Percentiles rank a stretch among this genome's conserved stretches.
Evolutionary conservation across 2,329 filamentous ascomycete genomes (phyloP).

Genomic region (Teratosphaeria zuluensis): DNA sequence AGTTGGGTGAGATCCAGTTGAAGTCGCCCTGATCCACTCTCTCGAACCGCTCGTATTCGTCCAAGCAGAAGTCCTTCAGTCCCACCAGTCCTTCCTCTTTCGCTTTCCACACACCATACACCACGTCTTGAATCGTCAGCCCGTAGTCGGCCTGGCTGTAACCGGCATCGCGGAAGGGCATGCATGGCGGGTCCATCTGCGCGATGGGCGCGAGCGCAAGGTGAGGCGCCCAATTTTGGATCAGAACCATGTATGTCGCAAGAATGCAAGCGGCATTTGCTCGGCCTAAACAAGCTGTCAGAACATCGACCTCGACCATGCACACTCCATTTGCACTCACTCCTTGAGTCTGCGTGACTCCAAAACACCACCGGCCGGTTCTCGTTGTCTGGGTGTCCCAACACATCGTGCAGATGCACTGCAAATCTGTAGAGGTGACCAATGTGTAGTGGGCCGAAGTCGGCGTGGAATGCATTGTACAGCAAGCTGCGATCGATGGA

Average conservation of each 20-base stretch:
- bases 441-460: conserved; percentile 95
- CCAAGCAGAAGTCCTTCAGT: conserved; percentile 86
- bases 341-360: conserved; percentile 84
- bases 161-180: conserved; percentile 96
- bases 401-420: conserved; percentile 87
- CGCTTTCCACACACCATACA: conserved; percentile 97
- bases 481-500: conserved; percentile 74
- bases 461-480: conserved; percentile 97
- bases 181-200: conserved; percentile 91
- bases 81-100: conserved; percentile 92
- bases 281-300: conserved; percentile 49
- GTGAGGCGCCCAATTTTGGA: conserved; percentile 96
- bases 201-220: conserved; percentile 89
- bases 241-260: conserved; percentile 97
- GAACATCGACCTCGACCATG: not conserved
- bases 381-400: conserved; percentile 84
- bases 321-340: conserved; percentile 32
- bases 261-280: conserved; percentile 91
- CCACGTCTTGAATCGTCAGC: conserved; percentile 90
- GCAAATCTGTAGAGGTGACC: conserved; percentile 95
- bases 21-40: conserved; percentile 97
- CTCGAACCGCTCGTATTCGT: conserved; percentile 94
- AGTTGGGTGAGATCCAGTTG: conserved; percentile 96
- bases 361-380: conserved; percentile 89
- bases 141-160: conserved; percentile 98